A percentile compares a stretch with the other conserved stretches of the same genome.
These are phyloP conservation scores for Penicillium goetzii DNA, from an alignment of 495 filamentous ascomycete species.

Conservation along the genomic window DNA sequence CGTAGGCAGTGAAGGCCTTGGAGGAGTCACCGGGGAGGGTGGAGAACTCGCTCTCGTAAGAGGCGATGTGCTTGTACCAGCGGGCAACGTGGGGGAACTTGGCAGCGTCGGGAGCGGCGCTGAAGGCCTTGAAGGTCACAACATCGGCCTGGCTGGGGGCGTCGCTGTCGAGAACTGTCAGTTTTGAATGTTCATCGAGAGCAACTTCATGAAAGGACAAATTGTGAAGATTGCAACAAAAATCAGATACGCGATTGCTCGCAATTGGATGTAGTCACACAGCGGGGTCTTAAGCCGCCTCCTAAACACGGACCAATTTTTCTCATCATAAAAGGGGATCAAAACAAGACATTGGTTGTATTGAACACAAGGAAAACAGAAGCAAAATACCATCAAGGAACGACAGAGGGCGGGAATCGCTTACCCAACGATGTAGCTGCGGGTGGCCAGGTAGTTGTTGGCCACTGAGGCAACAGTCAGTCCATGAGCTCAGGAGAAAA, in stretches of 20 bases:
- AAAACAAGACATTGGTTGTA: constrained; percentile 17
- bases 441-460: constrained; percentile 85
- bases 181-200: constrained; percentile 26
- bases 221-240: constrained; percentile 23
- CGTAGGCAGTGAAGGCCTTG: constrained; percentile 85
- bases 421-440: constrained; percentile 95
- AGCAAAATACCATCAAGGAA: constrained; percentile 11
- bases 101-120: constrained; percentile 68
- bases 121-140: constrained; percentile 88
- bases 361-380: constrained; percentile 14
- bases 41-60: constrained; percentile 87
- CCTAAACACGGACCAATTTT: constrained; percentile 99
- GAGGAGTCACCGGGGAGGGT: constrained; percentile 89
- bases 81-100: constrained; percentile 94
- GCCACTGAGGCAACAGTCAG: constrained; percentile 68
- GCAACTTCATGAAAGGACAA: constrained; percentile 1
- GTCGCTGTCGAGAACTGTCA: constrained; percentile 60
- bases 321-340: constrained; percentile 72
- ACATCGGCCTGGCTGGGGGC: constrained; percentile 93
- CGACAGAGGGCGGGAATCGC: constrained; percentile 32
- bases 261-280: constrained; percentile 81
- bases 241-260: constrained; percentile 84
- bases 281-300: constrained; percentile 97
- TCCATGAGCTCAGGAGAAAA: constrained; percentile 33
- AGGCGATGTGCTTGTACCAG: constrained; percentile 98